Evolutionary conservation across 2,329 filamentous ascomycete genomes (phyloP).

Genomic region (Chrysosporium keratinophilum): DNA sequence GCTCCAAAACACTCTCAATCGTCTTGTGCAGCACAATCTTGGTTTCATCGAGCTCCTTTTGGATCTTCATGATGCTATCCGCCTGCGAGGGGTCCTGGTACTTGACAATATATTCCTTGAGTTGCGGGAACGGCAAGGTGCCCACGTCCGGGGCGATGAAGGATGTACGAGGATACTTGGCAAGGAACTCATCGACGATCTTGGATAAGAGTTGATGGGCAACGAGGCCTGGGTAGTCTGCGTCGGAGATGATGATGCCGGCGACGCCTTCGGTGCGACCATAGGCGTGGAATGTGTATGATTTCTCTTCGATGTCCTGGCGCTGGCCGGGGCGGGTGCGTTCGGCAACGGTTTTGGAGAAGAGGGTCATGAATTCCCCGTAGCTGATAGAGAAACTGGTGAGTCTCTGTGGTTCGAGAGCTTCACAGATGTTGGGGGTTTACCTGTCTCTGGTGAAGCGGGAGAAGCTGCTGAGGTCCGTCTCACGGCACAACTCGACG

Average conservation of each 20-base stretch:
- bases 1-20: conserved; percentile 58
- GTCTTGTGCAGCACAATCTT: conserved; percentile 97
- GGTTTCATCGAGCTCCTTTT: conserved; percentile 92
- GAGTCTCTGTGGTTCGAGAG: not conserved
- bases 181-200: conserved; percentile 70
- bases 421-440: conserved; percentile 12
- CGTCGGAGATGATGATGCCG: conserved; percentile 61
- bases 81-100: conserved; percentile 84
- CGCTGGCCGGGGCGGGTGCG: conserved; percentile 67
- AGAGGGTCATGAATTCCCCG: conserved; percentile 68
- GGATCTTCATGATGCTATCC: conserved; percentile 89
- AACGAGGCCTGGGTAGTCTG: conserved; percentile 41
- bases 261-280: conserved; percentile 62
- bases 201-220: conserved; percentile 51
- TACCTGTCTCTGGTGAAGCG: conserved; percentile 67
- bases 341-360: conserved; percentile 79
- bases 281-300: conserved; percentile 59
- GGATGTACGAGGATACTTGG: conserved; percentile 56
- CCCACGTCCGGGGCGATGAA: conserved; percentile 47
- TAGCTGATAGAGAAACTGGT: conserved; percentile 34
- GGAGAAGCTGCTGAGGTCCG: conserved; percentile 67
- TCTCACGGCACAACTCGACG: conserved; percentile 64
- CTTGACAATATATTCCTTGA: conserved; percentile 66
- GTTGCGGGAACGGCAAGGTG: conserved; percentile 56
- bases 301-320: conserved; percentile 49